Evolutionary conservation across 371 early-diverging fungal genomes (phyloP).

Genomic region (Chytridium lagenaria): DNA sequence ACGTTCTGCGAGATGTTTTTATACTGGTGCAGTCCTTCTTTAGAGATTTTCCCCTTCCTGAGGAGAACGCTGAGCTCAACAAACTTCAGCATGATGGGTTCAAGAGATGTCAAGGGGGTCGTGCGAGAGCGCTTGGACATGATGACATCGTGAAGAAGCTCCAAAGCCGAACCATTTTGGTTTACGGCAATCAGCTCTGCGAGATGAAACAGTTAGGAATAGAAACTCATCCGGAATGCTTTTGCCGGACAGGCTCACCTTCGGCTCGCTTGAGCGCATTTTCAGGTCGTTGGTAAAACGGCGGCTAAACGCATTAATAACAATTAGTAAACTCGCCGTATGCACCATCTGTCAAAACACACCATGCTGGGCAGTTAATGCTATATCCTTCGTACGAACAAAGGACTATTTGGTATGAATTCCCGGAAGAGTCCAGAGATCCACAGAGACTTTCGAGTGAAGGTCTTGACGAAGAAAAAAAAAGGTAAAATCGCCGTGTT

Average conservation of each 20-base stretch:
- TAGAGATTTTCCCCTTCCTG: constrained; percentile 88
- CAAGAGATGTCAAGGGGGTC: constrained; percentile 77
- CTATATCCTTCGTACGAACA: not conserved
- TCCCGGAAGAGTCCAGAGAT: not conserved
- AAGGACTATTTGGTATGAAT: not conserved
- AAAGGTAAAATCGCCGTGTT: not conserved
- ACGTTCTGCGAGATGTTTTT: constrained; percentile 96
- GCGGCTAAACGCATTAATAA: constrained; percentile 30
- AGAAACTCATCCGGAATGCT: constrained; percentile 11
- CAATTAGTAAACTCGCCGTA: too few relatives aligned
- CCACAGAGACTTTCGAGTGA: too few relatives aligned
- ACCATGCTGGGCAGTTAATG: constrained; percentile 10
- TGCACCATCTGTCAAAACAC: too few relatives aligned
- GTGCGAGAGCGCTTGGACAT: constrained; percentile 85
- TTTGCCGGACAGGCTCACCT: too few relatives aligned
- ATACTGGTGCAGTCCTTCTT: constrained; percentile 95
- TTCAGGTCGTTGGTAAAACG: constrained; percentile 61
- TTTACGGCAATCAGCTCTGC: constrained; percentile 91
- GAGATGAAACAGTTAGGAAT: constrained; percentile 11
- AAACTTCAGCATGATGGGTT: constrained; percentile 92
- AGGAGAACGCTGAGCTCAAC: constrained; percentile 90
- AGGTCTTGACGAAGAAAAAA: too few relatives aligned
- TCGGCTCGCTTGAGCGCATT: constrained; percentile 71
- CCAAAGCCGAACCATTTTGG: constrained; percentile 85
- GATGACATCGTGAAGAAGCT: constrained; percentile 88